These are phyloP conservation scores for Phytophthora multivora DNA, from an alignment of 352 stramenopile species.

Conservation along the genomic window DNA sequence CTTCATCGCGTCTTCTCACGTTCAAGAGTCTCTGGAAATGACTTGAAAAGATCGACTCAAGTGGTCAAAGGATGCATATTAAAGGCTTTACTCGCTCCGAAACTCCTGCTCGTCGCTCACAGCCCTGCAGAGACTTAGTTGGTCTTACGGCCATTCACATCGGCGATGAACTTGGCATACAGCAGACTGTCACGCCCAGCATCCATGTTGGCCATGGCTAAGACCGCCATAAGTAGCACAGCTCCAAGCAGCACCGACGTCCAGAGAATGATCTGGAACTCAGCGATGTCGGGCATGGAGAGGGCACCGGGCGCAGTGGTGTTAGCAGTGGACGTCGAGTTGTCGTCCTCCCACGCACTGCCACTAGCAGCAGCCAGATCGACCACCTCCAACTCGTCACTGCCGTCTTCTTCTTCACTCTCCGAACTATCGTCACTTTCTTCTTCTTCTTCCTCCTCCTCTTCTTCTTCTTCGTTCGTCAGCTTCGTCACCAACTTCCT, in stretches of 20 bases:
- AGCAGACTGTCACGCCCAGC: constrained; percentile 76
- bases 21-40: constrained; percentile 14
- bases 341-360: constrained; percentile 26
- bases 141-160: constrained; percentile 55
- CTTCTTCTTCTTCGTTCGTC: constrained; percentile 11
- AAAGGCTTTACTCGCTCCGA: constrained; percentile 30
- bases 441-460: constrained; percentile 2
- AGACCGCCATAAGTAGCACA: constrained; percentile 53
- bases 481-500: constrained; percentile 30
- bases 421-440: constrained; percentile 8
- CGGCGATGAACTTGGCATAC: constrained; percentile 85
- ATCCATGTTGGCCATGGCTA: constrained; percentile 78
- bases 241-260: constrained; percentile 65
- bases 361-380: constrained; percentile 28
- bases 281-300: constrained; percentile 65
- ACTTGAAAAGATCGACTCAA: background rate
- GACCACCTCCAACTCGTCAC: constrained; percentile 14
- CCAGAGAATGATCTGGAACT: constrained; percentile 88
- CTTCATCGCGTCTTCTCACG: constrained; percentile 27
- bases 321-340: constrained; percentile 31
- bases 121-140: constrained; percentile 40
- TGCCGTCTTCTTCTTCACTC: constrained; percentile 8
- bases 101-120: background rate
- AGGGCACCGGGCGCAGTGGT: constrained; percentile 33
- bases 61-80: constrained; percentile 29